Evolutionary conservation across 1,284 basidiomycete genomes (phyloP), one percentile per base, ranked within the genome.

Genomic region (Cryptococcus wingfieldii): DNA sequence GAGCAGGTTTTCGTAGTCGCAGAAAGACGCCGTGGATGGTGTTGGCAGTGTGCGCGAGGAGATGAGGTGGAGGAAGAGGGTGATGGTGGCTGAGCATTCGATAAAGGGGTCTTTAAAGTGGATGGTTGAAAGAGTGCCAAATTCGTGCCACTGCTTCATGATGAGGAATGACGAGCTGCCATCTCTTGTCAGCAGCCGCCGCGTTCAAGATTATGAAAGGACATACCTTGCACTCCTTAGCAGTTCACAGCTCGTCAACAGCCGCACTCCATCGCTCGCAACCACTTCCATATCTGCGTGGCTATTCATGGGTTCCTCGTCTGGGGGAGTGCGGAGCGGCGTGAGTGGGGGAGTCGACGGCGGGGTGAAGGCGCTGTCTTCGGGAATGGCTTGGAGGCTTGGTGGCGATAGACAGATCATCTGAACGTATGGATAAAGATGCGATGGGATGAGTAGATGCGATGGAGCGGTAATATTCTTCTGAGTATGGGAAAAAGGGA

Each of bases 51-150:
- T 9, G 1, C 42, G 43, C 5, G 34, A 42, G 18, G 56, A 60
- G 38, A 54, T 14, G 5, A 60, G 31, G 39, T 54, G 46, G 23
- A 60, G 52, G 38, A 60, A 60, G 37, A 57, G 38, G 18, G 55
- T 51, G 12, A 60, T 10, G 9, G 49, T 57, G 16, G 50, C 44
- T 13, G 51, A 41, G n/a, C 19, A 34, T 54, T 60, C 58, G 27
- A 56, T 18, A 10, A 14, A 18, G 13, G 47, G 27, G 27, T 59
- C 58, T 4, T 28, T 16, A 13, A 59, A 51, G 25, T 53, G 50
- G 10, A 59, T 47, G 19, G 27, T 47, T 9, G 43, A 25, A n/a
- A 23, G 31, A 23, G n/a, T 23, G 13, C 27, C 23, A n/a, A 25
- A 7, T 53, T 50, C 12, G 45, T 49, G 14, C 55, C 34, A 45